Conservation (phyloP, 2,329 filamentous ascomycete genomes). For the Curvularia sp. region DNA sequence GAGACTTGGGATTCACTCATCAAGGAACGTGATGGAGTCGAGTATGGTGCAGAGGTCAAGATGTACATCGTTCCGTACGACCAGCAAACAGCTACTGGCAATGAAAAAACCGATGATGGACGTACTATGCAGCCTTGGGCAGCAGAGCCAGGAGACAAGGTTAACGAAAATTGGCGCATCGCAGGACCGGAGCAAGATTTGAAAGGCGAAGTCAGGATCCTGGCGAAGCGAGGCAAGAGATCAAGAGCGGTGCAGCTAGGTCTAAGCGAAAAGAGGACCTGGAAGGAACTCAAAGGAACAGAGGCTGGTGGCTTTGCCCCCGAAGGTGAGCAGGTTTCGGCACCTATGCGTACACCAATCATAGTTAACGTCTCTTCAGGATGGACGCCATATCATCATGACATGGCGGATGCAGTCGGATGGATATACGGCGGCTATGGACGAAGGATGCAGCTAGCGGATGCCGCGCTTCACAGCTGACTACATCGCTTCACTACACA, state of each 20-base stretch:
- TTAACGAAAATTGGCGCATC: slow-evolving; percentile 38
- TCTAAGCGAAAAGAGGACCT: slow-evolving; percentile 35
- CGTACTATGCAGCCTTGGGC: slow-evolving; percentile 39
- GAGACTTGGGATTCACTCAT: slow-evolving; percentile 42
- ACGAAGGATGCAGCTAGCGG: slow-evolving; percentile 42
- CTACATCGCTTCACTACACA: slow-evolving; percentile 19
- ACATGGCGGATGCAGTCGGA: slow-evolving; percentile 47
- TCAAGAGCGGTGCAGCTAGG: slow-evolving; percentile 37
- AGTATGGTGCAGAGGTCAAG: slow-evolving; percentile 40
- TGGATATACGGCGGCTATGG: slow-evolving; percentile 49
- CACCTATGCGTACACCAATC: background rate
- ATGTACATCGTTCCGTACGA: slow-evolving; percentile 43
- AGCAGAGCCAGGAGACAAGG: slow-evolving; percentile 41
- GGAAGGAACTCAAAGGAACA: slow-evolving; percentile 43
- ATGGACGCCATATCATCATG: slow-evolving; percentile 46
- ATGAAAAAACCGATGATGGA: slow-evolving; percentile 26
- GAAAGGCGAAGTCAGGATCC: slow-evolving; percentile 44
- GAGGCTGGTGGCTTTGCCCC: slow-evolving; percentile 33
- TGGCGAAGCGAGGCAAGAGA: slow-evolving; percentile 41
- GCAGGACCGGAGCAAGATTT: slow-evolving; percentile 41
- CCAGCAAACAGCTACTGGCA: slow-evolving; percentile 22
- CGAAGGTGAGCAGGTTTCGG: slow-evolving; percentile 33
- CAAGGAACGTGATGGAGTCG: slow-evolving; percentile 41
- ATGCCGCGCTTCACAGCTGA: slow-evolving; percentile 34
- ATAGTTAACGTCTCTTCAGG: slow-evolving; percentile 26